Percentiles rank a stretch among this genome's conserved stretches.
Evolutionary conservation across 257 asterid genomes (phyloP).

Genomic region (Solanum piurae): DNA sequence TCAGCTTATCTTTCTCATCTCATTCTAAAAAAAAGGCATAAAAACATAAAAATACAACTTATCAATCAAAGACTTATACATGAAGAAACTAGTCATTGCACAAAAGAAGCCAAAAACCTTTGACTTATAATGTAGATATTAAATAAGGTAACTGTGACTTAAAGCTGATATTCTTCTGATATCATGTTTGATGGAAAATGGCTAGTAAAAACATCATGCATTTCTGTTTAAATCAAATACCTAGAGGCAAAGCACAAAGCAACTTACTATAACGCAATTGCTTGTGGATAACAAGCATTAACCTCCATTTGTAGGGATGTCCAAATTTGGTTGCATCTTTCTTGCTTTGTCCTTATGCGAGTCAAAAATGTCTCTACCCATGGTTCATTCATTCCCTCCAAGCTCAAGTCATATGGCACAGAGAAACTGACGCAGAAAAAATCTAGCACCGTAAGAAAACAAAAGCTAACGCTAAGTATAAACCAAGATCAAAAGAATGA

Average conservation of each 20-base stretch:
- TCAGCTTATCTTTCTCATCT: background rate
- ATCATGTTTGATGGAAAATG: background rate
- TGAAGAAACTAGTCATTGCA: background rate
- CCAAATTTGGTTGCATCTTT: conserved; percentile 56
- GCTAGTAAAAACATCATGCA: background rate
- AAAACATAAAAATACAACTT: background rate
- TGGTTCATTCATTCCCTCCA: conserved; percentile 46
- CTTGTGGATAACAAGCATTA: conserved; percentile 51
- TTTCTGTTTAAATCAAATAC: background rate
- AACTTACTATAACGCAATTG: conserved; percentile 44
- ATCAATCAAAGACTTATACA: background rate
- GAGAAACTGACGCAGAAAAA: conserved; percentile 40
- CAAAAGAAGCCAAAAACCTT: background rate
- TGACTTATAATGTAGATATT: background rate
- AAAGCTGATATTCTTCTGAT: background rate
- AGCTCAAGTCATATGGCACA: conserved; percentile 69
- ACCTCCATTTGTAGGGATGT: conserved; percentile 67
- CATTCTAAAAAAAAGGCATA: background rate
- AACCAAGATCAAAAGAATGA: background rate
- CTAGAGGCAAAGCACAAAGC: background rate
- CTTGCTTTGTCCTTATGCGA: conserved; percentile 25
- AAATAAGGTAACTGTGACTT: background rate
- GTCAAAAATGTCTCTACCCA: conserved; percentile 68
- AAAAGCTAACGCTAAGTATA: background rate
- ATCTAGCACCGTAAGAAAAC: background rate